phyloP scores from a whole-genome alignment of 2,329 filamentous ascomycete genomes.

The Zalaria obscura region DNA sequence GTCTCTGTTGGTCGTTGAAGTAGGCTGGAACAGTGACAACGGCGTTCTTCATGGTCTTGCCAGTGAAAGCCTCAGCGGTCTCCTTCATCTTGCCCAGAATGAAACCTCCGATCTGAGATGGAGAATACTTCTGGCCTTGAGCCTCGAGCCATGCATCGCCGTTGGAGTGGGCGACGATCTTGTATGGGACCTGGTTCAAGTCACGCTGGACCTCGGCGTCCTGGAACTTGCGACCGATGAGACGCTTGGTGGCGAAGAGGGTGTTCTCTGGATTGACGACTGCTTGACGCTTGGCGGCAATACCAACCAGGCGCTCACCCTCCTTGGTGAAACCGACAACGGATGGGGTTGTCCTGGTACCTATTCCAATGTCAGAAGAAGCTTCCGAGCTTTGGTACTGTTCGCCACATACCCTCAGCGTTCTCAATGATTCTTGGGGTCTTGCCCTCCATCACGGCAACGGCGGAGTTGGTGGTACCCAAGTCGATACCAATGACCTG shows the following conservation, averaged over 20 bases:
- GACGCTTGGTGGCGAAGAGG: conserved; percentile 94
- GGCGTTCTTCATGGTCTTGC: conserved; percentile 85
- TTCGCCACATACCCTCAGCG: conserved; percentile 57
- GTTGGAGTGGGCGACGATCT: conserved; percentile 94
- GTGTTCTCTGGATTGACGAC: conserved; percentile 99
- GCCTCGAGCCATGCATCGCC: conserved; percentile 94
- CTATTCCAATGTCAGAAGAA: conserved; percentile 25
- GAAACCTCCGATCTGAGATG: conserved; percentile 96
- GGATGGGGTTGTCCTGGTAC: conserved; percentile 81
- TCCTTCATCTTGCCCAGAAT: conserved; percentile 98
- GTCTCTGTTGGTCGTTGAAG: conserved; percentile 97
- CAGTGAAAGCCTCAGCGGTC: conserved; percentile 85
- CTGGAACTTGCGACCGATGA: conserved; percentile 95
- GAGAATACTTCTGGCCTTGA: conserved; percentile 89
- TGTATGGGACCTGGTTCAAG: conserved; percentile 95
- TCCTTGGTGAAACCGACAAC: conserved; percentile 93
- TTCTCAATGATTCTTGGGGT: conserved; percentile 93
- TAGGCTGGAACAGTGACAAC: conserved; percentile 95
- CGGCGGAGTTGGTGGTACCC: conserved; percentile 94
- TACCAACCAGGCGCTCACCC: conserved; percentile 90
- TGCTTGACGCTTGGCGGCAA: conserved; percentile 93
- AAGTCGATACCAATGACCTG: conserved; percentile 97
- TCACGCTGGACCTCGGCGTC: conserved; percentile 90
- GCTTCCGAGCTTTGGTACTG: background rate
- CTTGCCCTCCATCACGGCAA: conserved; percentile 97